Conservation (phyloP, 495 filamentous ascomycete genomes). For the Annulohypoxylon moriforme region DNA sequence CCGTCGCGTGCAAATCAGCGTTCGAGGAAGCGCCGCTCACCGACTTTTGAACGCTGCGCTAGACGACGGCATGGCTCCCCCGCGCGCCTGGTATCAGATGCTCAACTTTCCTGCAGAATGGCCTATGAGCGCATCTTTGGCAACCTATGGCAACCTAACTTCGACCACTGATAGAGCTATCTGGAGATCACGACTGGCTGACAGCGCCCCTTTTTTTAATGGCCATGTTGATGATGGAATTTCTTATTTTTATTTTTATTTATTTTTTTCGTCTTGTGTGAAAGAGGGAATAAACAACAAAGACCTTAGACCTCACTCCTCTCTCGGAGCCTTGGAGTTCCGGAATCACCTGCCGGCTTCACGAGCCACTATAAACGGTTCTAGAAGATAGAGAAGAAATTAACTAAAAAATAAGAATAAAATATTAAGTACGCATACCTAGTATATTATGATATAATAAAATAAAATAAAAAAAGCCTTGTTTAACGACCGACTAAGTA, state of each 20-base stretch:
- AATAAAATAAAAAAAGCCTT: not conserved
- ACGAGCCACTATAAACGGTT: constrained; percentile 2
- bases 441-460: not conserved
- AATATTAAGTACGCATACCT: not conserved
- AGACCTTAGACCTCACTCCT: not conserved
- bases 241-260: not conserved
- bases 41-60: constrained; percentile 41
- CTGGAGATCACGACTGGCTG: constrained; percentile 34
- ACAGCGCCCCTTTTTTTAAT: constrained; percentile 7
- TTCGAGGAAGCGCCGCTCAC: constrained; percentile 32
- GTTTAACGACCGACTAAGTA: not conserved
- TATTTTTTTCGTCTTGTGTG: not conserved
- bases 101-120: constrained; percentile 21
- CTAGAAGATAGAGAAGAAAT: not conserved
- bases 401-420: not conserved
- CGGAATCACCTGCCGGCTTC: constrained; percentile 32
- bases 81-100: constrained; percentile 45
- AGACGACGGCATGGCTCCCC: constrained; percentile 28
- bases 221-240: not conserved
- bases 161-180: constrained; percentile 19
- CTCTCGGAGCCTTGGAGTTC: constrained; percentile 7
- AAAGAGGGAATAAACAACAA: constrained; percentile 24
- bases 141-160: constrained; percentile 6
- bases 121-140: not conserved
- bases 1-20: constrained; percentile 43